Conservation (phyloP, 2,329 filamentous ascomycete genomes). For the Aspergillus texensis region DNA sequence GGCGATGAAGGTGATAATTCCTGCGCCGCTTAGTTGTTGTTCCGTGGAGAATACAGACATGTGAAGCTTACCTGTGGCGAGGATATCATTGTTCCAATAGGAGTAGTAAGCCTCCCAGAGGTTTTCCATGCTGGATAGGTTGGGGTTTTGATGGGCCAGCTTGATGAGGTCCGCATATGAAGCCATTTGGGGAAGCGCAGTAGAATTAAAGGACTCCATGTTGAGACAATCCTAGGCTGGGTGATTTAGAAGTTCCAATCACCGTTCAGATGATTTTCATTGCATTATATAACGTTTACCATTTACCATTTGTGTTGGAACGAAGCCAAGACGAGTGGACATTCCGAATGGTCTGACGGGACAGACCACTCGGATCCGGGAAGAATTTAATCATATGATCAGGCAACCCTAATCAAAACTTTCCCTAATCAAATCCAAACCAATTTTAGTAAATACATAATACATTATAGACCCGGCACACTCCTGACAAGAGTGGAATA, state of each 20-base stretch:
- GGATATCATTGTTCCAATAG: slow-evolving; percentile 92
- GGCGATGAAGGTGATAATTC: slow-evolving; percentile 92
- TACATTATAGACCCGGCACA: neutral
- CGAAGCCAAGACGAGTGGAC: slow-evolving; percentile 2
- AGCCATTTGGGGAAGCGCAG: slow-evolving; percentile 39
- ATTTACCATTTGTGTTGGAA: neutral
- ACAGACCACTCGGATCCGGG: slow-evolving; percentile 25
- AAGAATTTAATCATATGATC: slow-evolving; percentile 12
- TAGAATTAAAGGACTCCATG: slow-evolving; percentile 23
- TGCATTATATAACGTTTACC: neutral
- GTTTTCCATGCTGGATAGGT: slow-evolving; percentile 80
- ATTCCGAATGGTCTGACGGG: slow-evolving; percentile 25
- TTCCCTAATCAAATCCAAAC: neutral
- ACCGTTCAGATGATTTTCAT: neutral
- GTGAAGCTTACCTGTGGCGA: slow-evolving; percentile 57
- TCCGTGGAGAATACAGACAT: too few species aligned
- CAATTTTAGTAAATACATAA: slow-evolving; percentile 1
- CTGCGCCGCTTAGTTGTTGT: slow-evolving; percentile 47
- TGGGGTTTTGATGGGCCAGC: slow-evolving; percentile 72
- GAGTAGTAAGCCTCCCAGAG: slow-evolving; percentile 95
- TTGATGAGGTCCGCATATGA: slow-evolving; percentile 66
- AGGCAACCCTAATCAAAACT: slow-evolving; percentile 9
- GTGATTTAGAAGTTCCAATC: neutral
- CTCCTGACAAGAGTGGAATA: neutral
- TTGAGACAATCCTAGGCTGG: neutral